phyloP scores from a whole-genome alignment of 805 yeast genomes.

The Phaffomyces thermotolerans region DNA sequence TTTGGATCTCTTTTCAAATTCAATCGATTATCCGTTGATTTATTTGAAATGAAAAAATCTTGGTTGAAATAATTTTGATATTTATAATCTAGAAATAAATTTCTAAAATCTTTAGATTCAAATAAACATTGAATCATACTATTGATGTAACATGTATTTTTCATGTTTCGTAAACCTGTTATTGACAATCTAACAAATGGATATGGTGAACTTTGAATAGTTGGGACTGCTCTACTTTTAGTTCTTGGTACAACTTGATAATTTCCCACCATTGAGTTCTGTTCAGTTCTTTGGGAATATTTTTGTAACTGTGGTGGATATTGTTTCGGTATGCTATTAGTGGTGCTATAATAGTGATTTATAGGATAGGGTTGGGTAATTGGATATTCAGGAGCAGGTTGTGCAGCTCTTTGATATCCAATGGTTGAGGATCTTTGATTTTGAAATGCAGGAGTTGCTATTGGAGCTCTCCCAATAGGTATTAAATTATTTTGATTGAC shows the following conservation, averaged over 20 bases:
- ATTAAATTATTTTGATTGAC: neutral
- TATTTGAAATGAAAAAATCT: conserved; percentile 17
- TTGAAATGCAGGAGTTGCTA: conserved; percentile 8
- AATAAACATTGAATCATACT: conserved; percentile 66
- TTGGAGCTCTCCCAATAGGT: conserved; percentile 1
- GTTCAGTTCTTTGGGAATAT: conserved; percentile 1
- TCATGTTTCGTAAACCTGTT: conserved; percentile 60
- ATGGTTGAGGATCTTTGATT: conserved; percentile 5
- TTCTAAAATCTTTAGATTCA: conserved; percentile 43
- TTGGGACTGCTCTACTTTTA: conserved; percentile 24
- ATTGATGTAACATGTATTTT: conserved; percentile 72
- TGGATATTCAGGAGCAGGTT: conserved; percentile 1
- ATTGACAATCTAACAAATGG: conserved; percentile 38
- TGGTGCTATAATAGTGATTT: conserved; percentile 1
- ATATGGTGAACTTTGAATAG: conserved; percentile 30
- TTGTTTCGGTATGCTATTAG: neutral
- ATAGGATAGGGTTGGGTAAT: conserved; percentile 3
- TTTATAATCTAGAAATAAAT: conserved; percentile 39
- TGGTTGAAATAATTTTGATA: conserved; percentile 37
- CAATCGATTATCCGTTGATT: conserved; percentile 5
- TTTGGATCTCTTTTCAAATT: neutral
- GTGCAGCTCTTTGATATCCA: conserved; percentile 1
- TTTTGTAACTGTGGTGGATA: neutral
- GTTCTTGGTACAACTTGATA: conserved; percentile 10
- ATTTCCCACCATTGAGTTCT: neutral